Evolutionary conservation across 1,139 yeast species (phyloP).

Genomic region (Zygoascus sp.): DNA sequence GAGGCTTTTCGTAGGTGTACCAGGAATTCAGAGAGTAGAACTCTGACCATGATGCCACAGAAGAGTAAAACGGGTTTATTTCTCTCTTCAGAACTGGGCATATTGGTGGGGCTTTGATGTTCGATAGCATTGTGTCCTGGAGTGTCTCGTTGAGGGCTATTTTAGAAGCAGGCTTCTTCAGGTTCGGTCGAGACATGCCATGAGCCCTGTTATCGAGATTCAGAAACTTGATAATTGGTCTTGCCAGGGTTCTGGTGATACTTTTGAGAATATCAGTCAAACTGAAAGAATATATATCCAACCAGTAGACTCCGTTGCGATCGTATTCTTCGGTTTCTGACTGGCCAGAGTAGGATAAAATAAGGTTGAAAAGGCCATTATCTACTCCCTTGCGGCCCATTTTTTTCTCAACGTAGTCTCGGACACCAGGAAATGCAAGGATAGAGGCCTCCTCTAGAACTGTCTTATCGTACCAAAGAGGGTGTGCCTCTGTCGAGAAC

Average conservation of each 20-base stretch:
- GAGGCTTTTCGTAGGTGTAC: conserved; percentile 27
- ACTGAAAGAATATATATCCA: background rate
- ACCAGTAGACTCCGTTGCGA: background rate
- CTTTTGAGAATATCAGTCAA: background rate
- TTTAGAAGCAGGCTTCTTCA: background rate
- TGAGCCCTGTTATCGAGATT: background rate
- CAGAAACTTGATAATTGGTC: background rate
- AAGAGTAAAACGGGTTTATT: conserved; percentile 20
- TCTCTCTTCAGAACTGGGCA: conserved; percentile 3
- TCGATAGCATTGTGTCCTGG: background rate
- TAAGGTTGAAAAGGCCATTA: background rate
- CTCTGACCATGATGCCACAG: conserved; percentile 34
- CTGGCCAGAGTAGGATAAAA: conserved; percentile 1
- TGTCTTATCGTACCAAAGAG: conserved; percentile 57
- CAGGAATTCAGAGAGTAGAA: conserved; percentile 33
- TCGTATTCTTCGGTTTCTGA: conserved; percentile 1
- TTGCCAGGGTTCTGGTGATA: background rate
- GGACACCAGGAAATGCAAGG: conserved; percentile 17
- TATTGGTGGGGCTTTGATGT: background rate
- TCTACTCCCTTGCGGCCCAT: conserved; percentile 6
- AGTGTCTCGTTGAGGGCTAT: background rate
- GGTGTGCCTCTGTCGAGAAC: conserved; percentile 93
- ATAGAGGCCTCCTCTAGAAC: conserved; percentile 26
- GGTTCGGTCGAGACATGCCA: background rate
- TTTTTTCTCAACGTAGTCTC: conserved; percentile 13